phyloP scores from a whole-genome alignment of 768 basidiomycete genomes.

The Crassisporium funariophilum region DNA sequence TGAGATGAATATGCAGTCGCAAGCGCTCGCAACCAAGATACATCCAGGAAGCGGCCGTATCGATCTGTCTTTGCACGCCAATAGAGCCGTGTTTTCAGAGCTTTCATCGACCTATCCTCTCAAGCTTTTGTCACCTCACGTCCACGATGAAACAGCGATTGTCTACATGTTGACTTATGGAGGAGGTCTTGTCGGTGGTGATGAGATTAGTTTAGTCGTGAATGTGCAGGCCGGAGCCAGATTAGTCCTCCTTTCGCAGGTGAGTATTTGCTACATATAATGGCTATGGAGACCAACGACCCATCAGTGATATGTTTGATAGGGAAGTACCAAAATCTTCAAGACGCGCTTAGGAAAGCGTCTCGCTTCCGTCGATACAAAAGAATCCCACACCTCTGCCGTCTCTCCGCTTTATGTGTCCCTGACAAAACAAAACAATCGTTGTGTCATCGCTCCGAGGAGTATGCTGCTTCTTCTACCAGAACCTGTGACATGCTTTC shows the following conservation, averaged over 20 bases:
- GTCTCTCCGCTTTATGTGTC: conserved; percentile 7
- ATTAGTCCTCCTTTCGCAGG: conserved; percentile 86
- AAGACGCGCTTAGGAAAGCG: conserved; percentile 70
- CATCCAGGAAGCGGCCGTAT: conserved; percentile 61
- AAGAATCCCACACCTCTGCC: conserved; percentile 2
- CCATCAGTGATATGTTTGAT: conserved; percentile 1
- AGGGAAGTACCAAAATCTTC: conserved; percentile 97
- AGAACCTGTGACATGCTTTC: conserved; percentile 93
- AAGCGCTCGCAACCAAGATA: conserved; percentile 28
- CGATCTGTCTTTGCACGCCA: conserved; percentile 51
- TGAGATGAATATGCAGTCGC: conserved; percentile 6
- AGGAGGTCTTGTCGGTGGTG: conserved; percentile 89
- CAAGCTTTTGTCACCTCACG: conserved; percentile 79
- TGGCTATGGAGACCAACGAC: neutral
- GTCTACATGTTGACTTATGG: conserved; percentile 88
- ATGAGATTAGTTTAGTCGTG: conserved; percentile 65
- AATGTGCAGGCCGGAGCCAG: conserved; percentile 56
- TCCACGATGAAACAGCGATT: conserved; percentile 56
- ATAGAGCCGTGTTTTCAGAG: conserved; percentile 66
- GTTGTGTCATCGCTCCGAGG: conserved; percentile 51
- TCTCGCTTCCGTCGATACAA: conserved; percentile 42
- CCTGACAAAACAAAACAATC: conserved; percentile 64
- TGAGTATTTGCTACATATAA: conserved; percentile 42
- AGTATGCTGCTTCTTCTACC: conserved; percentile 81
- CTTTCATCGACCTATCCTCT: conserved; percentile 84